These are phyloP conservation scores for Tulasnella sp. DNA, from an alignment of 768 basidiomycete genomes.

Conservation along the genomic window DNA sequence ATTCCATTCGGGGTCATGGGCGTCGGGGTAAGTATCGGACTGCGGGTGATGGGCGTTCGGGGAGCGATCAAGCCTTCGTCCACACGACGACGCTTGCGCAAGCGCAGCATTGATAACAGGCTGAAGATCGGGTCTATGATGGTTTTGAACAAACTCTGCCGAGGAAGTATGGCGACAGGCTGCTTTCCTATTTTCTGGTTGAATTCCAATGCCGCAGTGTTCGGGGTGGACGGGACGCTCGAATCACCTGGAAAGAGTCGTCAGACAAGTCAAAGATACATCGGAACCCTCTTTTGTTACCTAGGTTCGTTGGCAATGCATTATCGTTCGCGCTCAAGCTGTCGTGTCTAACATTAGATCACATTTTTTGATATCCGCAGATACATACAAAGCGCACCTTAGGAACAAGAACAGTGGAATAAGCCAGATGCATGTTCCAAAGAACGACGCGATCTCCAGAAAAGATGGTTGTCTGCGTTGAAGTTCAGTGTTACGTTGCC, in stretches of 20 bases:
- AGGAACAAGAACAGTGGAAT: slow-evolving; percentile 89
- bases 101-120: slow-evolving; percentile 34
- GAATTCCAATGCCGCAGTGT: not conserved
- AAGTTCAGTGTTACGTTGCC: not conserved
- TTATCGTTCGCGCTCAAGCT: slow-evolving; percentile 93
- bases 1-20: slow-evolving; percentile 7
- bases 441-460: slow-evolving; percentile 39
- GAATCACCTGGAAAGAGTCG: not conserved
- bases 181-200: not conserved
- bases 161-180: slow-evolving; percentile 4
- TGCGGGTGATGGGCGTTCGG: slow-evolving; percentile 15
- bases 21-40: slow-evolving; percentile 24
- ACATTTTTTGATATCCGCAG: not conserved
- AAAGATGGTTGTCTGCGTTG: slow-evolving; percentile 10
- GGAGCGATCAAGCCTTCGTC: slow-evolving; percentile 63
- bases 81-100: slow-evolving; percentile 35
- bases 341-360: not conserved
- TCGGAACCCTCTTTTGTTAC: not conserved
- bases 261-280: not conserved
- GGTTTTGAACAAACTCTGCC: slow-evolving; percentile 25
- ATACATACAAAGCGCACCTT: slow-evolving; percentile 25
- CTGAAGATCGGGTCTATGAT: slow-evolving; percentile 23
- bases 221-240: slow-evolving; percentile 9
- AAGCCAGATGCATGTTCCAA: slow-evolving; percentile 38
- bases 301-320: slow-evolving; percentile 53